phyloP scores from a whole-genome alignment of 495 filamentous ascomycete genomes.

The Penicillium argentinense region DNA sequence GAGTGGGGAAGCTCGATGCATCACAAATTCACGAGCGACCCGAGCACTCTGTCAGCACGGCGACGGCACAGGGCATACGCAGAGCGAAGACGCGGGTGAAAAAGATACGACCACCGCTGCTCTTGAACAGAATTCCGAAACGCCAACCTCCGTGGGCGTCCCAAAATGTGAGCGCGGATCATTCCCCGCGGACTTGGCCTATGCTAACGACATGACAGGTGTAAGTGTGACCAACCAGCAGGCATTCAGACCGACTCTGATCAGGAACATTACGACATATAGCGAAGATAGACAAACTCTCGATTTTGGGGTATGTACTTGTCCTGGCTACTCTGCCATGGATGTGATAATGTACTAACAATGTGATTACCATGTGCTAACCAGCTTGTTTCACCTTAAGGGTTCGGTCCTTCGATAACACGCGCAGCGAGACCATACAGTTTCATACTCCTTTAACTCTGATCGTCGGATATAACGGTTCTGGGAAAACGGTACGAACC shows the following conservation, averaged over 20 bases:
- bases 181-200: constrained; percentile 4
- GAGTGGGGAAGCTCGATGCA: constrained; percentile 22
- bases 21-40: constrained; percentile 16
- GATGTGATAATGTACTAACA: too few species aligned
- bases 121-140: neutral
- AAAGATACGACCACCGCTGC: neutral
- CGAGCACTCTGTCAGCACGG: constrained; percentile 6
- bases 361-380: constrained; percentile 6
- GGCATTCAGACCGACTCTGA: constrained; percentile 9
- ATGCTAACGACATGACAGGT: constrained; percentile 28
- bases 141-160: neutral
- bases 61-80: neutral
- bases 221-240: constrained; percentile 21
- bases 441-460: constrained; percentile 90
- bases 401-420: constrained; percentile 88
- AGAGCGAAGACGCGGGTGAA: neutral
- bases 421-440: constrained; percentile 73
- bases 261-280: neutral
- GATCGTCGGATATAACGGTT: constrained; percentile 96
- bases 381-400: constrained; percentile 35
- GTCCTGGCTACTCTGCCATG: neutral
- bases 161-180: constrained; percentile 24
- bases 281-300: constrained; percentile 85
- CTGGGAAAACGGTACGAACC: constrained; percentile 76
- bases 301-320: constrained; percentile 66